phyloP scores from a whole-genome alignment of 2,329 filamentous ascomycete genomes.

The Penicillium olsonii region DNA sequence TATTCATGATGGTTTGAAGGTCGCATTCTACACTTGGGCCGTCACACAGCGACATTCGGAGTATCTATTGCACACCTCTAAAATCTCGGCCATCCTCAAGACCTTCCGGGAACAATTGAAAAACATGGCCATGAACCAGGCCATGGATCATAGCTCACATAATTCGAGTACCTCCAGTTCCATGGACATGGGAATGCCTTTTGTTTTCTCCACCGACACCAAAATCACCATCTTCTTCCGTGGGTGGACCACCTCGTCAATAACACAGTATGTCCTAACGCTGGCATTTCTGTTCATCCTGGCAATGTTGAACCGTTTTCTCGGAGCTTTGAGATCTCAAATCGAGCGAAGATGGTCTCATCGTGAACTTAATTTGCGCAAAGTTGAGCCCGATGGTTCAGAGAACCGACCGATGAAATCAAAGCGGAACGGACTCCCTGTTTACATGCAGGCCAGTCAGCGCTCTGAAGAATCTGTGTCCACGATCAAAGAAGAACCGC shows the following conservation, averaged over 20 bases:
- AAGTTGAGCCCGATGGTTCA: background rate
- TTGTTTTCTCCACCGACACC: slow-evolving; percentile 1
- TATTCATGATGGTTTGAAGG: background rate
- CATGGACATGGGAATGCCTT: slow-evolving; percentile 2
- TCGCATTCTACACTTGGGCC: background rate
- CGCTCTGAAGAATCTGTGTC: background rate
- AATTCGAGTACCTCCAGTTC: background rate
- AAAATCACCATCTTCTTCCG: slow-evolving; percentile 8
- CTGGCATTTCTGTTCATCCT: slow-evolving; percentile 6
- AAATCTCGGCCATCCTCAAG: background rate
- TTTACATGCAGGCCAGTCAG: background rate
- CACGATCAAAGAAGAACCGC: background rate
- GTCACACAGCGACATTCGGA: background rate
- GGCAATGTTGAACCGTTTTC: slow-evolving; percentile 9
- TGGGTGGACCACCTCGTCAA: slow-evolving; percentile 8
- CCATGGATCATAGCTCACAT: background rate
- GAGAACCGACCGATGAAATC: background rate
- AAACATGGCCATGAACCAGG: background rate
- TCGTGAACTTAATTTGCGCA: background rate
- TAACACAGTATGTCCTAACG: background rate
- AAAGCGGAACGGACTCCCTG: slow-evolving; percentile 4
- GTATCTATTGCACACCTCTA: background rate
- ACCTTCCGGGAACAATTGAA: background rate
- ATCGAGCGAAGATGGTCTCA: slow-evolving; percentile 2
- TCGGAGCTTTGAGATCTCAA: slow-evolving; percentile 8